Conservation (phyloP, 2,329 filamentous ascomycete species). For the Shiraia bambusicola region DNA sequence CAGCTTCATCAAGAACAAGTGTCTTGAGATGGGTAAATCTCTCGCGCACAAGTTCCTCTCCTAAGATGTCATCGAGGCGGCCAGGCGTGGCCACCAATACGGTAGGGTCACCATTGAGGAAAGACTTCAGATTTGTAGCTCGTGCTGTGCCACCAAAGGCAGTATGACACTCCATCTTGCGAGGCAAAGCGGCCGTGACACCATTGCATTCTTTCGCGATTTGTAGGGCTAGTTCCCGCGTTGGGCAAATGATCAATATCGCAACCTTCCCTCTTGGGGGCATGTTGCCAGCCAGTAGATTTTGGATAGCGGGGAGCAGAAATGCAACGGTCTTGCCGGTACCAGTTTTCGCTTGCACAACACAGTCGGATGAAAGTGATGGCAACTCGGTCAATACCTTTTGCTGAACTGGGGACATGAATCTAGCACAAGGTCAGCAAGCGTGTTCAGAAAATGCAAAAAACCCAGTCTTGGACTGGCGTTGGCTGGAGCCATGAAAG, state of each 20-base stretch:
- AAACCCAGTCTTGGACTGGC: not conserved
- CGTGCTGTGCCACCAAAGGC: constrained; percentile 47
- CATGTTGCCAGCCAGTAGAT: constrained; percentile 42
- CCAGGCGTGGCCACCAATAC: constrained; percentile 53
- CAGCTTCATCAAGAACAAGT: constrained; percentile 49
- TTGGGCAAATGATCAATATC: constrained; percentile 53
- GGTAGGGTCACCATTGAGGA: constrained; percentile 41
- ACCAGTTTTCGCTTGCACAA: constrained; percentile 56
- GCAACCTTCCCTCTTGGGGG: constrained; percentile 44
- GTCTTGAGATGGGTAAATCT: constrained; percentile 49
- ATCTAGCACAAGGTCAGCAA: constrained; percentile 26
- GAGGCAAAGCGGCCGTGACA: constrained; percentile 45
- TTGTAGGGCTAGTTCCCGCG: constrained; percentile 53
- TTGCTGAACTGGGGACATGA: constrained; percentile 58
- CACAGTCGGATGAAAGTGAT: constrained; percentile 52
- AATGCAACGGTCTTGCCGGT: constrained; percentile 55
- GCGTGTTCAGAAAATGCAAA: not conserved
- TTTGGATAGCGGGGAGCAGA: constrained; percentile 51
- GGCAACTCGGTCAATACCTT: constrained; percentile 56
- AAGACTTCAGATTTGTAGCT: constrained; percentile 35
- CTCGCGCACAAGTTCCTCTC: constrained; percentile 47
- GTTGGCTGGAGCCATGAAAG: too few species aligned
- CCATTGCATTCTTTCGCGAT: constrained; percentile 51
- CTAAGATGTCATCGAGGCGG: constrained; percentile 51
- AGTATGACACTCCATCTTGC: constrained; percentile 47